These are phyloP conservation scores for Cardamine chenopodiifolia DNA, from an alignment of 345 rosid species.

Conservation along the genomic window DNA sequence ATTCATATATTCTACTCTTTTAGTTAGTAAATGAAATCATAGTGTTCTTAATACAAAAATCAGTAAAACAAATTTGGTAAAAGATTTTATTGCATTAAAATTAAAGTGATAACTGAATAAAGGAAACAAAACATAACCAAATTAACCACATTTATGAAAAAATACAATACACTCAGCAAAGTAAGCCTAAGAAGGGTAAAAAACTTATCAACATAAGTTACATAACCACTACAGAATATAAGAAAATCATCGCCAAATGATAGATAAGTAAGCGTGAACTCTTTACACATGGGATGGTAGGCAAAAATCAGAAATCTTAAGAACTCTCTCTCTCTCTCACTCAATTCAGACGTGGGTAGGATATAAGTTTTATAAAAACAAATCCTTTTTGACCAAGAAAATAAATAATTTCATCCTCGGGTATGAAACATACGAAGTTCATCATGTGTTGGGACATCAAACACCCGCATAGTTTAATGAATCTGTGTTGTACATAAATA, in stretches of 20 bases:
- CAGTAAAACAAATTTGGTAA: neutral
- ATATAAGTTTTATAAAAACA: no score
- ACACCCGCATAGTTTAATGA: conserved; percentile 10
- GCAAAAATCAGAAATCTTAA: no score
- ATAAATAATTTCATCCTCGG: conserved; percentile 11
- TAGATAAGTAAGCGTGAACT: no score
- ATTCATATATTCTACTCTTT: neutral
- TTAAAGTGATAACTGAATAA: neutral
- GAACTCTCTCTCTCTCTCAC: no score
- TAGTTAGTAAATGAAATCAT: neutral
- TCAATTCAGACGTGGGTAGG: no score
- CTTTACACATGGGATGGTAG: no score
- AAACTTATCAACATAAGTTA: no score
- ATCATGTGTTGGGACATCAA: conserved; percentile 29
- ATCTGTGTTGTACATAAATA: conserved; percentile 10
- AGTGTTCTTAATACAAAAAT: neutral
- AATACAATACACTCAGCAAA: no score
- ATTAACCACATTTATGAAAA: neutral
- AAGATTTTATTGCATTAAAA: neutral
- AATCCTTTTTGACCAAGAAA: neutral
- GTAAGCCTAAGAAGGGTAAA: no score
- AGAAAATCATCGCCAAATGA: no score
- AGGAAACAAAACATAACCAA: neutral
- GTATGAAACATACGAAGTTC: conserved; percentile 29
- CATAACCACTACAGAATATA: no score